Percentiles rank a stretch among this genome's conserved stretches.
phyloP scores from a whole-genome alignment of 2,329 filamentous ascomycete species.

The Sporothrix curviconia region DNA sequence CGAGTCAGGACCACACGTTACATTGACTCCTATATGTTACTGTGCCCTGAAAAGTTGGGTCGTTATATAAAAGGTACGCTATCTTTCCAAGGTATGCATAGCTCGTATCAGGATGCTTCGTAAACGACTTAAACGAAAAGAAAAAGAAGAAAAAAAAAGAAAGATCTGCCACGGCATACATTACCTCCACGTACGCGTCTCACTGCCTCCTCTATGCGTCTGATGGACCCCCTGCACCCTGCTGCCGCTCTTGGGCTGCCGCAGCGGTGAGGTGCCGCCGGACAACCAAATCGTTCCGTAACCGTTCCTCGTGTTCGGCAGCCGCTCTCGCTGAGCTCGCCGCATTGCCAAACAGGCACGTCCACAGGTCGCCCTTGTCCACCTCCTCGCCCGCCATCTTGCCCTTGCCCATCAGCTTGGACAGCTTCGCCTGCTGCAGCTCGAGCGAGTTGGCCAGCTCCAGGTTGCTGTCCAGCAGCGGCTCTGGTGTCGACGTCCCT shows the following conservation, averaged over 20 bases:
- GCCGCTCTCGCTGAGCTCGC: background rate
- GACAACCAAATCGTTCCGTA: slow-evolving; percentile 16
- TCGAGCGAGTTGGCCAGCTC: slow-evolving; percentile 83
- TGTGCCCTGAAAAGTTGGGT: too few relatives aligned
- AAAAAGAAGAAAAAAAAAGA: too few relatives aligned
- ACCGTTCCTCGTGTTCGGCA: background rate
- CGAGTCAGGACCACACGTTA: too few relatives aligned
- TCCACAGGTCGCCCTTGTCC: slow-evolving; percentile 73
- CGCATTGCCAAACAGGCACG: slow-evolving; percentile 70
- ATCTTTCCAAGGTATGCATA: too few relatives aligned
- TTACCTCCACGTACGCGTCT: too few relatives aligned
- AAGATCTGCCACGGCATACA: too few relatives aligned
- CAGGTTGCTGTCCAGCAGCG: slow-evolving; percentile 55
- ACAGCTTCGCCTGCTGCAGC: slow-evolving; percentile 65
- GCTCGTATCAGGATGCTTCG: too few relatives aligned
- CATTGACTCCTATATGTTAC: too few relatives aligned
- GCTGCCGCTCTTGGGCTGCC: slow-evolving; percentile 35
- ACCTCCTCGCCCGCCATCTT: slow-evolving; percentile 73
- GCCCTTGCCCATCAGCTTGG: slow-evolving; percentile 63
- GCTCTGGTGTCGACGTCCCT: slow-evolving; percentile 30
- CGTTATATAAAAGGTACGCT: too few relatives aligned
- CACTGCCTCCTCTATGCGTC: too few relatives aligned
- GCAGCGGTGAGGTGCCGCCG: slow-evolving; percentile 39
- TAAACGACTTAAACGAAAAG: too few relatives aligned
- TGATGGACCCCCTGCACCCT: background rate